A percentile compares a stretch with the other conserved stretches of the same genome.
Evolutionary conservation across 352 stramenopile species (phyloP).

Genomic region (Phytophthora hibernalis): DNA sequence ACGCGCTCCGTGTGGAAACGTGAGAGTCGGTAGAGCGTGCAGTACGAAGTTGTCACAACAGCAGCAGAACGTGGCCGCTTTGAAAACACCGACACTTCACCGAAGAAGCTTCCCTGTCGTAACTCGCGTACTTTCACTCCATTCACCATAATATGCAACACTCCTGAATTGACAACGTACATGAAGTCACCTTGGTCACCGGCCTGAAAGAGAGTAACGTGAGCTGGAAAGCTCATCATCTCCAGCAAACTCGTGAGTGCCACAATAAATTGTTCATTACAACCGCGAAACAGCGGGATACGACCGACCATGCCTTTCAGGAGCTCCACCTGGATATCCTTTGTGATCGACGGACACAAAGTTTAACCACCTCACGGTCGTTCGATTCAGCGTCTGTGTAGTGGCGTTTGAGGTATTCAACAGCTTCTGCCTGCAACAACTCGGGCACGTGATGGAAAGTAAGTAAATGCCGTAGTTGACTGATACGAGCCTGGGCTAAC

Average conservation of each 20-base stretch:
- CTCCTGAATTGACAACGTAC: conserved; percentile 74
- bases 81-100: conserved; percentile 76
- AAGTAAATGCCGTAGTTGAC: conserved; percentile 72
- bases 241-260: conserved; percentile 75
- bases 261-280: conserved; percentile 66
- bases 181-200: conserved; percentile 75
- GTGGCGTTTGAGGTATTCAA: conserved; percentile 72
- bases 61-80: conserved; percentile 62
- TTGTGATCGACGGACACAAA: conserved; percentile 80
- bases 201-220: conserved; percentile 58
- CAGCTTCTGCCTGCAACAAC: conserved; percentile 49
- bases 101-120: conserved; percentile 70
- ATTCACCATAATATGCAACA: conserved; percentile 67
- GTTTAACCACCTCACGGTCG: conserved; percentile 63
- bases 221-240: conserved; percentile 61
- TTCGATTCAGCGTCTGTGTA: conserved; percentile 77
- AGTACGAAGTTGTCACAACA: conserved; percentile 66
- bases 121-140: conserved; percentile 71
- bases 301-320: conserved; percentile 61
- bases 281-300: conserved; percentile 72
- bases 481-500: conserved; percentile 57
- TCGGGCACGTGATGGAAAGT: conserved; percentile 71
- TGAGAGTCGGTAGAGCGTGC: conserved; percentile 70
- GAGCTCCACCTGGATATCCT: conserved; percentile 79
- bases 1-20: conserved; percentile 70